A percentile compares a stretch with the other conserved stretches of the same genome.
phyloP scores from a whole-genome alignment of 164 flowering plant genomes.

The Vitis rotundifolia region DNA sequence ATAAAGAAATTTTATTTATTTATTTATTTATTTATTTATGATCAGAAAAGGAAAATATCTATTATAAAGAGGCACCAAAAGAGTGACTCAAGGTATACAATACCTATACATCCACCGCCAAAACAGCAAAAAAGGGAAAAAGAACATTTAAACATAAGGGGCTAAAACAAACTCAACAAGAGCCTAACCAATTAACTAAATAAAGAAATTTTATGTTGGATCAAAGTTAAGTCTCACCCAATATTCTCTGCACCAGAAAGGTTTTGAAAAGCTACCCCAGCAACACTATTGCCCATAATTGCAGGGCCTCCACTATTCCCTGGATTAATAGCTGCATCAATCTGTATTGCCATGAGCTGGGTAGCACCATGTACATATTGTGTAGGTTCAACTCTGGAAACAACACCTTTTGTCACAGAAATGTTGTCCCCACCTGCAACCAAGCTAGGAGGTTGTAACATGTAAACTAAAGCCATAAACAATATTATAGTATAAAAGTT shows the following conservation, averaged over 20 bases:
- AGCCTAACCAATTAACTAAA: background rate
- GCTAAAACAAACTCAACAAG: too few relatives aligned
- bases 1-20: background rate
- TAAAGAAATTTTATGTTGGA: background rate
- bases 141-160: too few relatives aligned
- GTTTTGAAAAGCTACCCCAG: slow-evolving; percentile 96
- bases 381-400: slow-evolving; percentile 91
- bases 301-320: slow-evolving; percentile 99
- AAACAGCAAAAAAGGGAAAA: too few relatives aligned
- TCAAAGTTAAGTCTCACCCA: slow-evolving; percentile 55
- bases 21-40: too few relatives aligned
- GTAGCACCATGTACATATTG: slow-evolving; percentile 94
- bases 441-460: slow-evolving; percentile 10
- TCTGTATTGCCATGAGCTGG: slow-evolving; percentile 91
- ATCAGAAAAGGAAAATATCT: too few relatives aligned
- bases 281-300: slow-evolving; percentile 90
- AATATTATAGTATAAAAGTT: too few relatives aligned
- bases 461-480: background rate
- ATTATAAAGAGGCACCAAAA: too few relatives aligned
- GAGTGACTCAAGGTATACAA: too few relatives aligned
- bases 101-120: too few relatives aligned
- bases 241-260: slow-evolving; percentile 96
- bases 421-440: slow-evolving; percentile 89
- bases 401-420: slow-evolving; percentile 98
- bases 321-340: slow-evolving; percentile 97